Evolutionary conservation across 2,329 filamentous ascomycete species (phyloP).

Genomic region (Berkeleyomyces rouxiae): DNA sequence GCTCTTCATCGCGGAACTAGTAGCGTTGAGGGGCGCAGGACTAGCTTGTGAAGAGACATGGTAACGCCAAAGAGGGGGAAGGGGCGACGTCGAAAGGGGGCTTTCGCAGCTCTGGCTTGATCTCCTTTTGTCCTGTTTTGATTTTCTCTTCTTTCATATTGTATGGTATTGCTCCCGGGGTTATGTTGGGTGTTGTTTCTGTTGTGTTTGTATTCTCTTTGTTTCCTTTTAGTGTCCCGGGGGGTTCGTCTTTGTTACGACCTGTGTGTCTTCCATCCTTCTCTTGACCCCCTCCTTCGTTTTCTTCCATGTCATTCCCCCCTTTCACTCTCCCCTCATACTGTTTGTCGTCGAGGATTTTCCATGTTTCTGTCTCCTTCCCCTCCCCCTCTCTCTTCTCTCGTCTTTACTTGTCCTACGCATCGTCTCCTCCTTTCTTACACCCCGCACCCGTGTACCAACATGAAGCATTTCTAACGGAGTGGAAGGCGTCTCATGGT

Average conservation of each 20-base stretch:
- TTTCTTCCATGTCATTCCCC: background rate
- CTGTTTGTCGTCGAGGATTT: background rate
- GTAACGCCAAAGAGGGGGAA: background rate
- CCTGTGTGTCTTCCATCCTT: background rate
- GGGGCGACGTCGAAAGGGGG: background rate
- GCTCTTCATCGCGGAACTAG: constrained; percentile 4
- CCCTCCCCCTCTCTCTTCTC: background rate
- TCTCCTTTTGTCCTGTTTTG: background rate
- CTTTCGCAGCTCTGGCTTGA: background rate
- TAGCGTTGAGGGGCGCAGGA: background rate
- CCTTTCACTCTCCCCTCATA: background rate
- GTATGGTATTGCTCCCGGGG: background rate
- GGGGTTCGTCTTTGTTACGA: constrained; percentile 1
- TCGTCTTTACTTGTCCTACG: background rate
- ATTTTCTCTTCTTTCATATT: background rate
- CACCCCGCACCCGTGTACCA: background rate
- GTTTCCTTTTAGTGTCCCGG: background rate
- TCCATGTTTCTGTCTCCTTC: background rate
- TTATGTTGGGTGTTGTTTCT: background rate
- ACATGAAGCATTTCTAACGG: background rate
- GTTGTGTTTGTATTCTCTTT: constrained; percentile 1
- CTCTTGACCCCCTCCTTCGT: background rate
- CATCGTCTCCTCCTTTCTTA: background rate
- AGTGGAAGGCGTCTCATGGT: background rate
- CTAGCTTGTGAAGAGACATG: background rate